Evolutionary conservation across 1,139 yeast species (phyloP).

Genomic region (Candida sanyaensis): DNA sequence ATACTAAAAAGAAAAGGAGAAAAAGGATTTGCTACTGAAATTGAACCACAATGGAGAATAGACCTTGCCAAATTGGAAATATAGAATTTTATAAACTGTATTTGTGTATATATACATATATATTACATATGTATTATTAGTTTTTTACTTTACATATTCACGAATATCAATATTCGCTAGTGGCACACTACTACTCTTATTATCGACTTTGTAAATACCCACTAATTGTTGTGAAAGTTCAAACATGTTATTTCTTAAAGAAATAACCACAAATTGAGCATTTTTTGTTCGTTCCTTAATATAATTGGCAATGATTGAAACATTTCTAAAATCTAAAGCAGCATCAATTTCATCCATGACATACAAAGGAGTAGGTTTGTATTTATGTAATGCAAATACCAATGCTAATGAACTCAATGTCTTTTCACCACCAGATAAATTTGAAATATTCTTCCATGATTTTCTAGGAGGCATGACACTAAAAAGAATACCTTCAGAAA

Average conservation of each 20-base stretch:
- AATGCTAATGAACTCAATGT: conserved; percentile 92
- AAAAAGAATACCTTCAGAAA: conserved; percentile 92
- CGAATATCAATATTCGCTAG: conserved; percentile 41
- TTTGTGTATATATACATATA: conserved; percentile 17
- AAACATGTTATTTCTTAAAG: conserved; percentile 95
- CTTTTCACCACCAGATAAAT: conserved; percentile 97
- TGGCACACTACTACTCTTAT: conserved; percentile 86
- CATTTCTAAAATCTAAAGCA: conserved; percentile 95
- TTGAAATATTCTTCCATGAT: conserved; percentile 94
- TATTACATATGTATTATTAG: neutral
- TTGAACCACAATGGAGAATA: conserved; percentile 55
- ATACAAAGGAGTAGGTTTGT: conserved; percentile 95
- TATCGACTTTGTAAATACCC: conserved; percentile 91
- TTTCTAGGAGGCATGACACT: conserved; percentile 99
- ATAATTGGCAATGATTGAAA: conserved; percentile 95
- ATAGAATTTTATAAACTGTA: conserved; percentile 2
- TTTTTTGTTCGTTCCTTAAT: conserved; percentile 93
- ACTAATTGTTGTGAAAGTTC: conserved; percentile 92
- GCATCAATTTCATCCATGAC: conserved; percentile 99
- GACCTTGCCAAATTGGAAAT: conserved; percentile 6
- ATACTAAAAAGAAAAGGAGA: conserved; percentile 67
- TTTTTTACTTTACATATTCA: neutral
- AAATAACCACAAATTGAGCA: conserved; percentile 95
- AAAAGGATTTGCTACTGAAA: conserved; percentile 61
- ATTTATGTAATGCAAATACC: conserved; percentile 94